Evolutionary conservation across 495 filamentous ascomycete genomes (phyloP), one percentile per base, ranked within the genome.

Genomic region (Friedmanniomyces endolithicus): DNA sequence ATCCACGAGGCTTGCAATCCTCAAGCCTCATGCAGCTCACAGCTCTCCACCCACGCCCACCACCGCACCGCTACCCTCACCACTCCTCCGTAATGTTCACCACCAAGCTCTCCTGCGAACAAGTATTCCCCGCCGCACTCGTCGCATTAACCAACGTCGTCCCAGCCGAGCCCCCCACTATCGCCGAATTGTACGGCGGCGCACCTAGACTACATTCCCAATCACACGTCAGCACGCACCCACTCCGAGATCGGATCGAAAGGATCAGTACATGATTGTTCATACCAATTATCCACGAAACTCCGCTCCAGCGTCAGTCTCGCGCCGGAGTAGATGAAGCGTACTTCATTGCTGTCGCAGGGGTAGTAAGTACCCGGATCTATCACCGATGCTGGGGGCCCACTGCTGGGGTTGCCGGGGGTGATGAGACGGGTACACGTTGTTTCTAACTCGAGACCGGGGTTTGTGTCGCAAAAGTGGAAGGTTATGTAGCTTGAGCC

Each of bases 401-500:
- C 34, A n/a, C 34, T 31, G 19, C 17, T 19, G 12, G 20, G 22
- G 27, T 8, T 19, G 20, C 50, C 50, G 11, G 25, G 11, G 19
- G 29, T 12, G 3, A 53, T 8, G 9, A 27, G 6, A 11, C 34
- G 41, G 9, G 41, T 24, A 22, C 59, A 62, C 14, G 33, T 27
- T 8, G 59, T 62, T 16, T 55, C 48, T 0, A 59, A 22, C 17
- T 51, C 25, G 6, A 62, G 50, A 11, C 56, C 57, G 12, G 23
- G 27, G 52, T 62, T 62, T 14, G 11, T 9, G 24, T 62, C 59
- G 50, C 45, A 46, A 47, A 62, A 58, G 55, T 55, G 40, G 55
- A 62, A 59, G 24, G n/a, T 19, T 44, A 62, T 25, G 45, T 19
- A 49, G 59, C 33, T 51, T 17, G 4, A 6, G 47, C 29, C 19